phyloP scores from a whole-genome alignment of 345 rosid species.

The Arabidopsis arenosa region DNA sequence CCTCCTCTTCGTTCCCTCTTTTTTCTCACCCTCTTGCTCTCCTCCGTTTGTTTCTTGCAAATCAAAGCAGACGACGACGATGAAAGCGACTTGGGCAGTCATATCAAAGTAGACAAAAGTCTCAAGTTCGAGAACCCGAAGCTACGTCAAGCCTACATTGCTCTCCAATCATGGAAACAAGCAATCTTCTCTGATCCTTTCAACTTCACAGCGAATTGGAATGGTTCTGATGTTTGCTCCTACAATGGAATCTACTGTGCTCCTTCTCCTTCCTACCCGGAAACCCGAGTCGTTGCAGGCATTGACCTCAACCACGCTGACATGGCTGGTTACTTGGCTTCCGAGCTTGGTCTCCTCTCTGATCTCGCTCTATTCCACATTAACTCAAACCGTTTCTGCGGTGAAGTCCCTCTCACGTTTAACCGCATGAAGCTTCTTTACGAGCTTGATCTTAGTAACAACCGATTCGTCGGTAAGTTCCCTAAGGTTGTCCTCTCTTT shows the following conservation, averaged over 20 bases:
- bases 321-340: conserved; percentile 70
- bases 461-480: conserved; percentile 74
- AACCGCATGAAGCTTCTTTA: conserved; percentile 59
- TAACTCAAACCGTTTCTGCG: conserved; percentile 78
- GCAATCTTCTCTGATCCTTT: conserved; percentile 73
- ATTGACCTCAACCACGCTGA: conserved; percentile 80
- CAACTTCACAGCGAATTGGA: conserved; percentile 75
- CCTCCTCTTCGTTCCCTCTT: conserved; percentile 44
- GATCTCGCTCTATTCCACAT: conserved; percentile 77
- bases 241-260: conserved; percentile 70
- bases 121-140: conserved; percentile 62
- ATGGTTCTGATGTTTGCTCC: conserved; percentile 66
- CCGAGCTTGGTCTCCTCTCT: conserved; percentile 64
- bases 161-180: conserved; percentile 70
- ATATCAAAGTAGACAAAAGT: conserved; percentile 48
- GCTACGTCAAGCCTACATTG: conserved; percentile 70
- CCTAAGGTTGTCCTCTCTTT: conserved; percentile 62
- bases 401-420: conserved; percentile 61
- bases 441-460: conserved; percentile 81
- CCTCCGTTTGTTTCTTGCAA: conserved; percentile 44
- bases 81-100: conserved; percentile 6
- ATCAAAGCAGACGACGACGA: conserved; percentile 46
- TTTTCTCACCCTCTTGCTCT: conserved; percentile 46
- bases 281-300: conserved; percentile 62
- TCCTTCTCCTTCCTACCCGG: conserved; percentile 31